phyloP scores from a whole-genome alignment of 2,329 filamentous ascomycete species.

The Xylaria sp. region DNA sequence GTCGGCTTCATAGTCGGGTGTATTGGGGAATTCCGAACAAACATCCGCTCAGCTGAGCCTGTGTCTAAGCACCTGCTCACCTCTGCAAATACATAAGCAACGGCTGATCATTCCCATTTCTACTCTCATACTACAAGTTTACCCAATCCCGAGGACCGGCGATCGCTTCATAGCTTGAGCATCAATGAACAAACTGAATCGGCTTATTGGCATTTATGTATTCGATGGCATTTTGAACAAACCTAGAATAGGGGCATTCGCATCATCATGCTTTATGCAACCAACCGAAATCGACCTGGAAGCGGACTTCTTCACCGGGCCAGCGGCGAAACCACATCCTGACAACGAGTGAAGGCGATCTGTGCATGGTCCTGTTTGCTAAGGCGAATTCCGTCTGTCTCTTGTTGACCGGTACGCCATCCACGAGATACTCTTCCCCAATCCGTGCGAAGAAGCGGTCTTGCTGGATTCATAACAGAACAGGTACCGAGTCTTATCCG shows the following conservation, averaged over 20 bases:
- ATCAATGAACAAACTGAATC: neutral
- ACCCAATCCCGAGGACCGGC: neutral
- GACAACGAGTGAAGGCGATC: neutral
- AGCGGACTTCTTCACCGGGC: neutral
- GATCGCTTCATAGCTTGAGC: neutral
- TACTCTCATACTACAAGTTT: neutral
- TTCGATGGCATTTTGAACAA: neutral
- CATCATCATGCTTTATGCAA: neutral
- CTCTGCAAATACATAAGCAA: neutral
- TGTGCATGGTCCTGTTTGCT: neutral
- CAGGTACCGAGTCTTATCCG: neutral
- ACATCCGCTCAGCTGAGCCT: constrained; percentile 19
- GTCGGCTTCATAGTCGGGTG: constrained; percentile 2
- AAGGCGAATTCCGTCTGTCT: neutral
- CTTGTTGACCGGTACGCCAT: neutral
- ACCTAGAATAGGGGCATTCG: neutral
- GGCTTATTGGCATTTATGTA: neutral
- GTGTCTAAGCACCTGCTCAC: neutral
- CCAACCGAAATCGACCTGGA: neutral
- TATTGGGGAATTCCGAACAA: constrained; percentile 28
- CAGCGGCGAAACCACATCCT: neutral
- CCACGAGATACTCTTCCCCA: neutral
- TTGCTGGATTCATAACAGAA: neutral
- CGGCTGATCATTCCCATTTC: neutral
- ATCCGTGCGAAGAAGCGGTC: neutral